phyloP scores from a whole-genome alignment of 257 asterid genomes.

The Misopates orontium region DNA sequence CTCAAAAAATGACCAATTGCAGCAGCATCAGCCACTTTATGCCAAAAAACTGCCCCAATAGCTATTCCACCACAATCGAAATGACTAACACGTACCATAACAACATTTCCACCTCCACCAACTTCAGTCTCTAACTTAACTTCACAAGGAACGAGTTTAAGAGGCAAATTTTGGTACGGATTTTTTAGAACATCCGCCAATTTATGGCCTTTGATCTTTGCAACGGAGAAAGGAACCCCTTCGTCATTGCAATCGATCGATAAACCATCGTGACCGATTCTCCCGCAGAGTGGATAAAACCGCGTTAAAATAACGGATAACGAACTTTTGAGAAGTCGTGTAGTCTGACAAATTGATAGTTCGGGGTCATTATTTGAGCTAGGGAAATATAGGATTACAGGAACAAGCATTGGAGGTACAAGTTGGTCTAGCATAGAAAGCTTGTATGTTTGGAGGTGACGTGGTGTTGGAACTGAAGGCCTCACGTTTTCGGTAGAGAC shows the following conservation, averaged over 20 bases:
- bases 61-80: constrained; percentile 21
- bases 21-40: background rate
- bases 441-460: constrained; percentile 16
- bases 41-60: constrained; percentile 9
- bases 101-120: background rate
- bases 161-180: background rate
- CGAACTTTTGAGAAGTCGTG: constrained; percentile 4
- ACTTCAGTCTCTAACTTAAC: background rate
- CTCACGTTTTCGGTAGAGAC: constrained; percentile 16
- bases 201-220: background rate
- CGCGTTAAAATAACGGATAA: constrained; percentile 13
- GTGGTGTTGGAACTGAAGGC: constrained; percentile 27
- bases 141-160: background rate
- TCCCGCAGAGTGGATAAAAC: constrained; percentile 16
- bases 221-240: constrained; percentile 23
- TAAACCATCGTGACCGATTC: background rate
- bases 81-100: constrained; percentile 9
- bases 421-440: constrained; percentile 27
- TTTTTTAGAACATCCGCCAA: background rate
- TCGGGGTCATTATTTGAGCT: background rate
- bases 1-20: background rate
- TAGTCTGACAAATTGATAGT: background rate
- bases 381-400: background rate
- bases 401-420: background rate
- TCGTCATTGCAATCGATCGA: constrained; percentile 23